These are phyloP conservation scores for Saururus chinensis DNA, from an alignment of 164 flowering plant genomes.

Conservation along the genomic window DNA sequence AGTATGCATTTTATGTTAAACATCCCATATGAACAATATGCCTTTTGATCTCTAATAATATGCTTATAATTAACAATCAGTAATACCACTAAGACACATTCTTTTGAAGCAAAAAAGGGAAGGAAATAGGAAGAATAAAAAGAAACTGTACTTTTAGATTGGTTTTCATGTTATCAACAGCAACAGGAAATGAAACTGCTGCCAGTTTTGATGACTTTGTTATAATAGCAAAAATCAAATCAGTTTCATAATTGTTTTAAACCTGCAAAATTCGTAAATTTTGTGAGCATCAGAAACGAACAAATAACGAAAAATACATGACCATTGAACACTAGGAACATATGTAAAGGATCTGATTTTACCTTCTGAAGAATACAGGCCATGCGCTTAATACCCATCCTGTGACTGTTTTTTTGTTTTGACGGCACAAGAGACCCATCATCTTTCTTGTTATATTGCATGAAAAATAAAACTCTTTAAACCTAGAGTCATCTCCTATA, in stretches of 20 bases:
- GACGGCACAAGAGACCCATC: constrained; percentile 89
- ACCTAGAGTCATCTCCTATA: constrained; percentile 91
- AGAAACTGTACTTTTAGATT: constrained; percentile 52
- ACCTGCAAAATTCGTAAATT: constrained; percentile 41
- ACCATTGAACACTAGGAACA: not conserved
- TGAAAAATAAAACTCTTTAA: constrained; percentile 91
- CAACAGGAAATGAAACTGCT: constrained; percentile 43
- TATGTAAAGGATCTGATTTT: not conserved
- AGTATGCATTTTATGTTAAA: no score
- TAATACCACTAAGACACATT: not conserved
- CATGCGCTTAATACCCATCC: constrained; percentile 86
- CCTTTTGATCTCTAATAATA: no score
- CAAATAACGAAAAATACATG: not conserved
- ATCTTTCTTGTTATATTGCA: constrained; percentile 84
- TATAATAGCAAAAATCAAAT: constrained; percentile 89
- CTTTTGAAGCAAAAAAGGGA: not conserved
- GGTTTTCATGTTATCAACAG: constrained; percentile 52
- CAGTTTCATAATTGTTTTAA: constrained; percentile 89
- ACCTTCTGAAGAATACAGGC: constrained; percentile 95
- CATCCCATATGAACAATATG: no score
- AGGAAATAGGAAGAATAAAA: not conserved
- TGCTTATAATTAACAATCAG: constrained; percentile 15
- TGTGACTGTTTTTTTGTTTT: constrained; percentile 78
- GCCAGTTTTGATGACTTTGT: constrained; percentile 76
- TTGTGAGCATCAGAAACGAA: not conserved